These are phyloP conservation scores for Fraxinus americana DNA, from an alignment of 257 asterid species.

Conservation along the genomic window DNA sequence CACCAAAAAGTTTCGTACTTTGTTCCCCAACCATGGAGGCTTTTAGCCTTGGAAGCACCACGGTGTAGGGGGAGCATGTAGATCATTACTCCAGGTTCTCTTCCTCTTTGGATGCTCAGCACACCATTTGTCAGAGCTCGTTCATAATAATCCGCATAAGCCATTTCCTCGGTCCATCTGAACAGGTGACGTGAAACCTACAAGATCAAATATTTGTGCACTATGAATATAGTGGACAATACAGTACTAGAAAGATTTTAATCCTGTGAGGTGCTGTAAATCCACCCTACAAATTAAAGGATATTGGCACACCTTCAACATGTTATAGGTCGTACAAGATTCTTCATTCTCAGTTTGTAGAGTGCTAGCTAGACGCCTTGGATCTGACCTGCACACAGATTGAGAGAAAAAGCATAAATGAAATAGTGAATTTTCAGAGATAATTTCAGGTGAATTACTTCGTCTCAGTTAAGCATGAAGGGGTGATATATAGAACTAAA, in stretches of 20 bases:
- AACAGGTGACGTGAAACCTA: constrained; percentile 87
- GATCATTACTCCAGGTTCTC: constrained; percentile 84
- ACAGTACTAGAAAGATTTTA: not conserved
- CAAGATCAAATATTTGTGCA: not conserved
- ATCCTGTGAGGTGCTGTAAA: not conserved
- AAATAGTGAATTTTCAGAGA: not conserved
- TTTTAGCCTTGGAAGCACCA: constrained; percentile 80
- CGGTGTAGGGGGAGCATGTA: constrained; percentile 82
- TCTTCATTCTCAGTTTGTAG: constrained; percentile 75
- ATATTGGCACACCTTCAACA: constrained; percentile 66
- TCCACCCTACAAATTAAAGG: not conserved
- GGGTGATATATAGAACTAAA: not conserved
- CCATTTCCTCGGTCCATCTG: constrained; percentile 88
- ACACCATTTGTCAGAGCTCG: constrained; percentile 91
- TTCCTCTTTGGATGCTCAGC: constrained; percentile 85
- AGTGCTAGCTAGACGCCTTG: constrained; percentile 67
- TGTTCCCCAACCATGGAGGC: constrained; percentile 88
- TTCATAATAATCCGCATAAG: constrained; percentile 89
- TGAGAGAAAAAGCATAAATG: constrained; percentile 2
- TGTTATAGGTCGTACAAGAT: constrained; percentile 91
- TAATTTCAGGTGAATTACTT: not conserved
- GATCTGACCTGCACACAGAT: constrained; percentile 56
- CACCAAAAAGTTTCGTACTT: constrained; percentile 79
- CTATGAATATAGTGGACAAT: not conserved
- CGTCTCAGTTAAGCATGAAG: not conserved